phyloP scores from a whole-genome alignment of 2,329 filamentous ascomycete genomes.

The Massarina eburnea region DNA sequence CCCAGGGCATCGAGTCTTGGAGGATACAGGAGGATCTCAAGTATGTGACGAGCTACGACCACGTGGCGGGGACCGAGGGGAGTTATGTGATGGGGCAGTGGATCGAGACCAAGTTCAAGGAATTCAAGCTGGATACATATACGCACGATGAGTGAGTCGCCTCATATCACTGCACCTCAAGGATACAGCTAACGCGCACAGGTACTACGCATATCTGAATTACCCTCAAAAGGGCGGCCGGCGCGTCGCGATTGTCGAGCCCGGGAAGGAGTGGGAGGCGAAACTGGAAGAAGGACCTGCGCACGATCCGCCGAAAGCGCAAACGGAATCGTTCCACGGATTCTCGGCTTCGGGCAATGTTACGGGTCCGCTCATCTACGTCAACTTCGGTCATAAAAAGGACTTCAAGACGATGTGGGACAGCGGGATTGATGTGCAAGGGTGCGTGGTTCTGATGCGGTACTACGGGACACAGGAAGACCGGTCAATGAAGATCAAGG shows the following conservation, averaged over 20 bases:
- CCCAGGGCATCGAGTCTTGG: constrained; percentile 69
- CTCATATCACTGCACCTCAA: background rate
- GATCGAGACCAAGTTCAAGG: constrained; percentile 74
- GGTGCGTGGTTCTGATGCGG: constrained; percentile 80
- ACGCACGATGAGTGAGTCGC: constrained; percentile 63
- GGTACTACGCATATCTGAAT: constrained; percentile 85
- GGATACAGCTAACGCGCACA: constrained; percentile 22
- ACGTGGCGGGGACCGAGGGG: constrained; percentile 92
- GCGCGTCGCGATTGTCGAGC: constrained; percentile 76
- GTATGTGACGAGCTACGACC: constrained; percentile 81
- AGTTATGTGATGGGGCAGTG: constrained; percentile 85
- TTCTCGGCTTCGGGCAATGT: constrained; percentile 86
- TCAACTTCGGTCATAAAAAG: constrained; percentile 82
- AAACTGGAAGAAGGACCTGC: constrained; percentile 78
- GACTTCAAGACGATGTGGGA: constrained; percentile 77
- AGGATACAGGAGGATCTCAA: constrained; percentile 67
- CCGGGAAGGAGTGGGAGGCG: constrained; percentile 72
- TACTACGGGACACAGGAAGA: constrained; percentile 67
- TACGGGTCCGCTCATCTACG: constrained; percentile 83
- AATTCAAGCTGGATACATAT: constrained; percentile 73
- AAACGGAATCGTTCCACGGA: constrained; percentile 83
- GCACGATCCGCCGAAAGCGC: constrained; percentile 59
- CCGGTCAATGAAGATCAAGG: constrained; percentile 80
- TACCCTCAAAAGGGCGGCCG: constrained; percentile 79
- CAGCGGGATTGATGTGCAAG: constrained; percentile 71